Evolutionary conservation across 2,329 filamentous ascomycete species (phyloP), one percentile per base, ranked within the genome.

Genomic region (Claviceps monticola): DNA sequence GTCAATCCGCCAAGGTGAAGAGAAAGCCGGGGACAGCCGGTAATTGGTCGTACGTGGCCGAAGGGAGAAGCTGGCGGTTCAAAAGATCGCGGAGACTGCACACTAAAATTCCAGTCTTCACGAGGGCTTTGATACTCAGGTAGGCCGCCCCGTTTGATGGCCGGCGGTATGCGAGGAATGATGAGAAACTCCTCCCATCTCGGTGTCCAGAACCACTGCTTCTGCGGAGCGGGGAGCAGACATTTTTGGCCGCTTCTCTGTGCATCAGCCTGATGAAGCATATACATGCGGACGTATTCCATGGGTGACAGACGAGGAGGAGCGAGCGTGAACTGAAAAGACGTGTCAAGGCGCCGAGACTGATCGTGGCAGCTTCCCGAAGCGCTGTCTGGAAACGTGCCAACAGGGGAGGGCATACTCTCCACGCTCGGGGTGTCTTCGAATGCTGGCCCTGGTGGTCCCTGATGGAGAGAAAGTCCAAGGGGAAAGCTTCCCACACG

Each of bases 211-310:
- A 58, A 60, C 62, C 64, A 66, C 6, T 51, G 51, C 46, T 63
- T 61, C 14, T 55, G 54, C 2, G 66, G 65, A 16, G 55, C 54
- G 13, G 60, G 62, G 5, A 71, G 56, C 5, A 58, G 54, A 8
- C 54, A 51, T 11, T 66, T 58, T 19, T 54, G 59, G 7, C 55
- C 49, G 7, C 64, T 59, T n/a, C 53, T 59, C 16, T 61, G 57
- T 13, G 63, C 58, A 14, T 55, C 52, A 5, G 63, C 59, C 44
- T 66, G 62, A 46, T 68, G 63, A 2, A 71, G 53, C 37, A 68
- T 58, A 46, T 65, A 68, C 5, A 62, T 56, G 7, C 69, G 62
- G 8, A 60, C 52, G 47, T 71, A 71, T 44, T 71, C 69, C 66
- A 71, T 69, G 1, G 67, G 66, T 1, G 68, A 69, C 4, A 71